Evolutionary conservation across 371 early-diverging fungal species (phyloP).

Genomic region (Capniomyces stellatus): DNA sequence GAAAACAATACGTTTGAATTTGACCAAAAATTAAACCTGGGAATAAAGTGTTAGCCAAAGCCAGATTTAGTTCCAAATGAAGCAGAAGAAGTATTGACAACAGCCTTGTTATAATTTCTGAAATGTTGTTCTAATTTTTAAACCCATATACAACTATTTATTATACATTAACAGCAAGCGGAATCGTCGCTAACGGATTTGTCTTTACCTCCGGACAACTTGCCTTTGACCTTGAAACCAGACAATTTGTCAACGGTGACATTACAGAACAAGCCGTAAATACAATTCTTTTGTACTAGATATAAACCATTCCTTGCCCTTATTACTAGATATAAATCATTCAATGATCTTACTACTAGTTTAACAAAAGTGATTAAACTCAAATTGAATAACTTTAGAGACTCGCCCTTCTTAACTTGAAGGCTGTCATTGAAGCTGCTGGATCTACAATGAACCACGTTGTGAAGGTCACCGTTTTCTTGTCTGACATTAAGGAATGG

Average conservation of each 20-base stretch:
- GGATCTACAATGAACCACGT: conserved; percentile 54
- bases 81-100: too few relatives aligned
- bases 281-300: too few relatives aligned
- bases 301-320: too few relatives aligned
- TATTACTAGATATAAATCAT: too few relatives aligned
- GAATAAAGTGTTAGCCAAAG: too few relatives aligned
- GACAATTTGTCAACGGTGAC: conserved; percentile 40
- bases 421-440: conserved; percentile 54
- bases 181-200: conserved; percentile 58
- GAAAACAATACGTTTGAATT: not conserved
- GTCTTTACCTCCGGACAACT: conserved; percentile 73
- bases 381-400: not conserved
- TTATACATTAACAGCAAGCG: not conserved
- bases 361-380: too few relatives aligned
- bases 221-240: conserved; percentile 41
- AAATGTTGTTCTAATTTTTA: not conserved
- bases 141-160: not conserved
- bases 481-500: conserved; percentile 80
- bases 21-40: not conserved
- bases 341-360: too few relatives aligned
- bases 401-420: conserved; percentile 42
- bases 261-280: conserved; percentile 54
- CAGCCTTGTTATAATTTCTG: not conserved
- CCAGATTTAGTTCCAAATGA: too few relatives aligned
- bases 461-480: conserved; percentile 82